Conservation (phyloP, 306 rosid species). For the Dalbergia oliveri region DNA sequence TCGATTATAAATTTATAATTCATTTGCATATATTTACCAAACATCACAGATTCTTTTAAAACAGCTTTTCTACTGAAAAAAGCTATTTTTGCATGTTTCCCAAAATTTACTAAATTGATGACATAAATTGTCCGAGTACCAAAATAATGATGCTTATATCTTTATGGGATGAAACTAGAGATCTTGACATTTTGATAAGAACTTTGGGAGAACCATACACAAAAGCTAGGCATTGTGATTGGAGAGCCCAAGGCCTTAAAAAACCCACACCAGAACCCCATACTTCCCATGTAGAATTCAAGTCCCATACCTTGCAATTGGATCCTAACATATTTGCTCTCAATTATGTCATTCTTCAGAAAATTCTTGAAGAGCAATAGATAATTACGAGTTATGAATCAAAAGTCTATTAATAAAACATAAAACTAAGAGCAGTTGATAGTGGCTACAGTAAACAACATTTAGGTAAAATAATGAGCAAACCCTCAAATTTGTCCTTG, state of each 20-base stretch:
- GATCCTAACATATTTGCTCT: conserved; percentile 4
- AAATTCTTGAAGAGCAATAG: not conserved
- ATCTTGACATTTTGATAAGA: not conserved
- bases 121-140: not conserved
- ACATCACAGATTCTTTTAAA: too few relatives aligned
- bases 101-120: not conserved
- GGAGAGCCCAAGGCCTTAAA: too few relatives aligned
- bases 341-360: not conserved
- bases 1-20: too few relatives aligned
- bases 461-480: not conserved
- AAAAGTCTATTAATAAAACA: not conserved
- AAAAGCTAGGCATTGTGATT: too few relatives aligned
- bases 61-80: too few relatives aligned
- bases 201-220: too few relatives aligned
- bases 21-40: too few relatives aligned
- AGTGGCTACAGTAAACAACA: not conserved
- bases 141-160: not conserved
- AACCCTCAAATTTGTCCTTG: not conserved
- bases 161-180: not conserved
- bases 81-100: too few relatives aligned
- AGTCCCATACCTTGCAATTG: too few relatives aligned
- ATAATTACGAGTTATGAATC: not conserved
- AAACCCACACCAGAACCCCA: too few relatives aligned
- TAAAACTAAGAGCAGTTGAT: conserved; percentile 1
- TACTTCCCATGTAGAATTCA: too few relatives aligned